phyloP scores from a whole-genome alignment of 2,329 filamentous ascomycete species.

The Ophiostoma tasmaniense region DNA sequence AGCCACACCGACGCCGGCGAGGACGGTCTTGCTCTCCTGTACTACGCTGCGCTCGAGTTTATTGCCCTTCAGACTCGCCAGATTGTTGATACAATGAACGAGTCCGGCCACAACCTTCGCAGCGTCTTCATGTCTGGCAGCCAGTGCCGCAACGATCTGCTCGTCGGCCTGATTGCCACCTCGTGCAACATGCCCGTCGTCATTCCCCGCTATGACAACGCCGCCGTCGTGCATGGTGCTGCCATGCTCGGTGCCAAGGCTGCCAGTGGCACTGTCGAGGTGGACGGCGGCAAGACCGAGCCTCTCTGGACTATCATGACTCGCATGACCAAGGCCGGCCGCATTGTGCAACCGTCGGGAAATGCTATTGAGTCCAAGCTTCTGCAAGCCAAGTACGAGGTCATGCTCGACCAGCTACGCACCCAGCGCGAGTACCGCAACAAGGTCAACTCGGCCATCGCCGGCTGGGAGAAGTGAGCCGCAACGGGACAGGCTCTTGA shows the following conservation, averaged over 20 bases:
- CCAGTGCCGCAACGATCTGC: conserved; percentile 88
- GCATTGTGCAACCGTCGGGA: conserved; percentile 65
- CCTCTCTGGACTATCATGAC: conserved; percentile 96
- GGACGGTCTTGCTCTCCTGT: conserved; percentile 80
- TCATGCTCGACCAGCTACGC: conserved; percentile 89
- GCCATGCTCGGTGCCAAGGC: conserved; percentile 97
- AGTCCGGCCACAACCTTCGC: conserved; percentile 73
- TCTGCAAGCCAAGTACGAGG: conserved; percentile 79
- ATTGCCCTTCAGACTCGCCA: conserved; percentile 95
- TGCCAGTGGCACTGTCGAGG: conserved; percentile 69
- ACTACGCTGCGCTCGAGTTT: conserved; percentile 96
- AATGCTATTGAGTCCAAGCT: conserved; percentile 69
- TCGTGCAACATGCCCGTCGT: conserved; percentile 87
- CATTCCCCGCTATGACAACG: conserved; percentile 88
- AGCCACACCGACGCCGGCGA: conserved; percentile 68
- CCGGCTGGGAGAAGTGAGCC: conserved; percentile 27
- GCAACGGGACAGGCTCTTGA: neutral
- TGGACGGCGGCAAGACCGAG: conserved; percentile 70
- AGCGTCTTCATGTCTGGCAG: conserved; percentile 99
- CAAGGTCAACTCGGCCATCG: conserved; percentile 59
- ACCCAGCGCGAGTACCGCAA: conserved; percentile 76
- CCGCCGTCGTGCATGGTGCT: conserved; percentile 93
- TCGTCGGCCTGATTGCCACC: conserved; percentile 87
- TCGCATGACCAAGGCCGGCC: conserved; percentile 89
- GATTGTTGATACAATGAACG: conserved; percentile 92